Evolutionary conservation across 371 early-diverging fungal species (phyloP).

Genomic region (Fennellomyces sp.): DNA sequence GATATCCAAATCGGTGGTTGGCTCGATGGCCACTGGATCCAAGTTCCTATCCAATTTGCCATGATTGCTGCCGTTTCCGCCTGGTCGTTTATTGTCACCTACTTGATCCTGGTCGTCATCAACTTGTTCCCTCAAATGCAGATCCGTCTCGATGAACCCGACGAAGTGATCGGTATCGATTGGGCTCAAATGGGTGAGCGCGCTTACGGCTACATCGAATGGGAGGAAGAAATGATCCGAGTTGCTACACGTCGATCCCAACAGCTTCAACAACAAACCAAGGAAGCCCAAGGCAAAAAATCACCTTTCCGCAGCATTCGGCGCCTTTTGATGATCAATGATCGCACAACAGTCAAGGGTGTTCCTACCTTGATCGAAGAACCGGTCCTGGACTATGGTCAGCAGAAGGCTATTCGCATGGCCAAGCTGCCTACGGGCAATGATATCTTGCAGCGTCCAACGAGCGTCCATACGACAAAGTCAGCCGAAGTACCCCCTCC

Average conservation of each 20-base stretch:
- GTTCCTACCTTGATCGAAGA: slow-evolving; percentile 42
- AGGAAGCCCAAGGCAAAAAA: background rate
- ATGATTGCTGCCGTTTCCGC: slow-evolving; percentile 56
- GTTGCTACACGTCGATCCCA: background rate
- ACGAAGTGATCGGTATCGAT: slow-evolving; percentile 65
- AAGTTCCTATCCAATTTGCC: slow-evolving; percentile 64
- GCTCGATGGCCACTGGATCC: slow-evolving; percentile 70
- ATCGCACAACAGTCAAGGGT: slow-evolving; percentile 30
- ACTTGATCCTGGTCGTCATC: slow-evolving; percentile 54
- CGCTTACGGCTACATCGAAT: slow-evolving; percentile 59
- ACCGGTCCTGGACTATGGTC: slow-evolving; percentile 38
- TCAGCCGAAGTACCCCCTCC: background rate
- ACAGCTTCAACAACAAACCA: background rate
- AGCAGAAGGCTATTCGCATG: slow-evolving; percentile 30
- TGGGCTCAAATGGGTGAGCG: slow-evolving; percentile 72
- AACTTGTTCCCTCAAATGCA: slow-evolving; percentile 54
- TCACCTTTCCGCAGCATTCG: background rate
- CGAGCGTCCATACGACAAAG: background rate
- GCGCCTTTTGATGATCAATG: slow-evolving; percentile 21
- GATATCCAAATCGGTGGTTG: slow-evolving; percentile 62
- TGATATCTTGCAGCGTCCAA: slow-evolving; percentile 4
- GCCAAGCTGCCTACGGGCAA: slow-evolving; percentile 12
- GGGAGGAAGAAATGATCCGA: slow-evolving; percentile 34
- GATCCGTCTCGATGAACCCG: slow-evolving; percentile 61
- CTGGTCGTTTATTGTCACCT: slow-evolving; percentile 68